Evolutionary conservation across 768 basidiomycete genomes (phyloP).

Genomic region (Agaricus subrufescens): DNA sequence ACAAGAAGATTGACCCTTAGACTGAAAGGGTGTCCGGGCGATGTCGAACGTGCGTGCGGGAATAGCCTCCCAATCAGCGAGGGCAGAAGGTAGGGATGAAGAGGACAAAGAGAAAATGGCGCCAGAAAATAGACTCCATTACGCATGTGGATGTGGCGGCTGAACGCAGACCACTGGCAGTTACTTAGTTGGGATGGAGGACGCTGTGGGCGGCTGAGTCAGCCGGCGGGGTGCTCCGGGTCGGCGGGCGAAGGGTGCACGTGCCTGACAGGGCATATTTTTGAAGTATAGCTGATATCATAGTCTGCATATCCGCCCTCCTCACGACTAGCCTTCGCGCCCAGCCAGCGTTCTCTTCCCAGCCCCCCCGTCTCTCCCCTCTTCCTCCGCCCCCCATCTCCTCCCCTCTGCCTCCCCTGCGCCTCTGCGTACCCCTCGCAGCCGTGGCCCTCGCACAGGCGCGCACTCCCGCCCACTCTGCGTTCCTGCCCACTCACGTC

Average conservation of each 20-base stretch:
- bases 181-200: neutral
- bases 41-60: slow-evolving; percentile 2
- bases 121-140: neutral
- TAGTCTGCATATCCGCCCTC: neutral
- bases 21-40: neutral
- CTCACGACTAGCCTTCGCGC: too few relatives aligned
- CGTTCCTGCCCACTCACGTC: neutral
- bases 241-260: slow-evolving; percentile 2
- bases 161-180: neutral
- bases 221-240: slow-evolving; percentile 8
- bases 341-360: neutral
- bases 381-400: neutral
- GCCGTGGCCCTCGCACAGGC: neutral
- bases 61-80: slow-evolving; percentile 1
- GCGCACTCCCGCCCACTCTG: neutral
- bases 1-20: neutral
- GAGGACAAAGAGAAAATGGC: neutral
- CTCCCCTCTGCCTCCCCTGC: neutral
- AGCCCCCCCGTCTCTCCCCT: neutral
- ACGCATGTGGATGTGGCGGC: neutral
- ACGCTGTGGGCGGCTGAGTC: neutral
- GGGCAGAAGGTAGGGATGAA: neutral
- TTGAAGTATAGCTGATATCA: slow-evolving; percentile 9
- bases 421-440: neutral
- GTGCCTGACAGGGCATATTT: neutral